These are phyloP conservation scores for Rhinocladiella mackenziei DNA, from an alignment of 2,329 filamentous ascomycete genomes.

Conservation along the genomic window DNA sequence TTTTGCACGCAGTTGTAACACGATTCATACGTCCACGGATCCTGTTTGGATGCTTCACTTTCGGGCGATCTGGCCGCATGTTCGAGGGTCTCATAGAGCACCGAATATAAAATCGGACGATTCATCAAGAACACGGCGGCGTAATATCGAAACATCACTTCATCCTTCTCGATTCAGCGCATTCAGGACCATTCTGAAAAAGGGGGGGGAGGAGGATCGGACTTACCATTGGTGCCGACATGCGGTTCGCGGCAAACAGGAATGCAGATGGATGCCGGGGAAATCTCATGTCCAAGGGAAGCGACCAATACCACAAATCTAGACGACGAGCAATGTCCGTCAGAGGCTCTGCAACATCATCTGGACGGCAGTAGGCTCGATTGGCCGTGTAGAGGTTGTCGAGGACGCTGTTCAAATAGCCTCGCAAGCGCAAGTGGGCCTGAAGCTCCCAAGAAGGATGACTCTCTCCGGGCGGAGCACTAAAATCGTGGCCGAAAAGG, in stretches of 20 bases:
- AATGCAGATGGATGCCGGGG: constrained; percentile 8
- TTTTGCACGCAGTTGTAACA: constrained; percentile 14
- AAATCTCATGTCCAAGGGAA: constrained; percentile 8
- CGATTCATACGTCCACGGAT: constrained; percentile 10
- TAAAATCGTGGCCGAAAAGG: constrained; percentile 1
- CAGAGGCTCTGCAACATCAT: constrained; percentile 2
- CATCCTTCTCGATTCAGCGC: constrained; percentile 3
- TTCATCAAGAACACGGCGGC: constrained; percentile 9
- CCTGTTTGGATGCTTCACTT: background rate
- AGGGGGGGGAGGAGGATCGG: too few species aligned
- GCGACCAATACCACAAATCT: constrained; percentile 11
- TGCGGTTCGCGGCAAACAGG: background rate
- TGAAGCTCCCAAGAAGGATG: constrained; percentile 1
- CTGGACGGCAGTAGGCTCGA: constrained; percentile 9
- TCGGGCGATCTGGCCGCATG: constrained; percentile 2
- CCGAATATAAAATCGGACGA: constrained; percentile 8
- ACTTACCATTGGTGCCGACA: constrained; percentile 7
- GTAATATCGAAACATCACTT: constrained; percentile 12
- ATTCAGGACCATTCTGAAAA: background rate
- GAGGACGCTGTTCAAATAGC: constrained; percentile 12
- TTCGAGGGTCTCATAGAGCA: constrained; percentile 5
- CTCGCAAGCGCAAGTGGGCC: constrained; percentile 7
- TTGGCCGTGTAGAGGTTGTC: constrained; percentile 5
- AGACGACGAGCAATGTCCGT: constrained; percentile 7
- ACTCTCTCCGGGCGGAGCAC: background rate